These are phyloP conservation scores for Mariannaea elegans DNA, from an alignment of 2,329 filamentous ascomycete species.

Conservation along the genomic window DNA sequence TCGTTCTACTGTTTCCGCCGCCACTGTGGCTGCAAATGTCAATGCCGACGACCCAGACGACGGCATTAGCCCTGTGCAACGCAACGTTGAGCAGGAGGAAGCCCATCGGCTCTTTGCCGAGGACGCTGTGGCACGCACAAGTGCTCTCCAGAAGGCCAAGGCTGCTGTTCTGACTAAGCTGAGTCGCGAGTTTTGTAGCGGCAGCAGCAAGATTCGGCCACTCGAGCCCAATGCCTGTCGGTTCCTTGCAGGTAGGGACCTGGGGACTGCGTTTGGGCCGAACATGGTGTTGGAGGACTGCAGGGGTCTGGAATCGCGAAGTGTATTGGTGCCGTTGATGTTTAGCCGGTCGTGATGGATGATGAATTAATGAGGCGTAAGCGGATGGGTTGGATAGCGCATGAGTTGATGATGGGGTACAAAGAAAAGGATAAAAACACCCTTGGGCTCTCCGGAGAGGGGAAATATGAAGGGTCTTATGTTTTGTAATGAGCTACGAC, in stretches of 20 bases:
- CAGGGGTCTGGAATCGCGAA: constrained; percentile 60
- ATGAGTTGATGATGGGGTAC: neutral
- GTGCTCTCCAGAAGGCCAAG: constrained; percentile 66
- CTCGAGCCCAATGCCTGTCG: constrained; percentile 48
- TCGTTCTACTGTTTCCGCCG: neutral
- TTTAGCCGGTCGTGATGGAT: constrained; percentile 56
- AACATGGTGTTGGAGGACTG: constrained; percentile 53
- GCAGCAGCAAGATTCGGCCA: constrained; percentile 42
- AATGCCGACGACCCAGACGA: constrained; percentile 44
- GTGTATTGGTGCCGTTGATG: constrained; percentile 67
- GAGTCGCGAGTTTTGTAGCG: constrained; percentile 58
- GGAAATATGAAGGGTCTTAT: constrained; percentile 29
- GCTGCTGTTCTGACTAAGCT: constrained; percentile 69
- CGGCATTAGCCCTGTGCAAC: constrained; percentile 65
- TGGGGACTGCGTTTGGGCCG: constrained; percentile 42
- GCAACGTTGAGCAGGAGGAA: constrained; percentile 65
- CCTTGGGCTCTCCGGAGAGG: neutral
- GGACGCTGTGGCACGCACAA: constrained; percentile 62
- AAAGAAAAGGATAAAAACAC: constrained; percentile 6
- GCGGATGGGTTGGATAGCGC: too few relatives aligned
- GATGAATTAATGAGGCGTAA: too few relatives aligned
- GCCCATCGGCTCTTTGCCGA: constrained; percentile 65
- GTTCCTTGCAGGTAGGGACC: constrained; percentile 42
- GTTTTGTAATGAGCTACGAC: constrained; percentile 44
- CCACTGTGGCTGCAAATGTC: constrained; percentile 13